phyloP scores from a whole-genome alignment of 139 green algal genomes.

The Dunaliella primolecta region DNA sequence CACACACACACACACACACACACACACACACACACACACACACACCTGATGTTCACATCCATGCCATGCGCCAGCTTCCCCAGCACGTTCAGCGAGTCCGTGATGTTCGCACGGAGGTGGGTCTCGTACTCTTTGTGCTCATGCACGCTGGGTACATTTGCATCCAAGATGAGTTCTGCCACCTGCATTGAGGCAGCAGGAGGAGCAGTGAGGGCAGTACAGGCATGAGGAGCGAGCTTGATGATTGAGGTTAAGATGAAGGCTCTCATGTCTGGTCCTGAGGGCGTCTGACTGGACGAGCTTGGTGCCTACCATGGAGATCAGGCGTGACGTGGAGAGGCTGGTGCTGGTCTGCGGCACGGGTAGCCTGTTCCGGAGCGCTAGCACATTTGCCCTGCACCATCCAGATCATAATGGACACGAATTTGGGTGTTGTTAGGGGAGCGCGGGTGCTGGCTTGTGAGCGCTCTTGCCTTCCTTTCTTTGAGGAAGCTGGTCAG shows the following conservation, averaged over 20 bases:
- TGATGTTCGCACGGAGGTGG: slow-evolving; percentile 39
- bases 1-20: too few species aligned
- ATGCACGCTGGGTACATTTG: slow-evolving; percentile 24
- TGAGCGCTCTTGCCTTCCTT: too few species aligned
- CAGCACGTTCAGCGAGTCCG: slow-evolving; percentile 40
- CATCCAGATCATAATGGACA: too few species aligned
- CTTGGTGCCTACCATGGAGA: slow-evolving; percentile 58
- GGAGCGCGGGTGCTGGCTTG: too few species aligned
- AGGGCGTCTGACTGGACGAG: too few species aligned
- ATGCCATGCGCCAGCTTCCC: slow-evolving; percentile 70
- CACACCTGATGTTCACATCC: slow-evolving; percentile 82
- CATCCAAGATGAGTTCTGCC: slow-evolving; percentile 71
- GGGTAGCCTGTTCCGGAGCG: slow-evolving; percentile 62
- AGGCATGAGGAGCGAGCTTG: too few species aligned
- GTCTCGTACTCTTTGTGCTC: slow-evolving; percentile 7
- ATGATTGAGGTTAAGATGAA: too few species aligned
- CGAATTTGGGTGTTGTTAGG: too few species aligned
- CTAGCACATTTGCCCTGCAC: slow-evolving; percentile 69
- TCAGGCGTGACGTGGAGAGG: slow-evolving; percentile 1
- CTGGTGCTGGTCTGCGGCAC: slow-evolving; percentile 17
- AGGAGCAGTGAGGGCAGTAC: too few species aligned
- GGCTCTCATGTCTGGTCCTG: too few species aligned
- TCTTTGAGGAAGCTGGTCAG: too few species aligned
- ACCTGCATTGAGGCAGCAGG: background rate
- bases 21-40: too few species aligned